Percentiles rank a stretch among this genome's conserved stretches.
Evolutionary conservation across 208 protist species (phyloP).

Genomic region (Trypanosoma melophagium): DNA sequence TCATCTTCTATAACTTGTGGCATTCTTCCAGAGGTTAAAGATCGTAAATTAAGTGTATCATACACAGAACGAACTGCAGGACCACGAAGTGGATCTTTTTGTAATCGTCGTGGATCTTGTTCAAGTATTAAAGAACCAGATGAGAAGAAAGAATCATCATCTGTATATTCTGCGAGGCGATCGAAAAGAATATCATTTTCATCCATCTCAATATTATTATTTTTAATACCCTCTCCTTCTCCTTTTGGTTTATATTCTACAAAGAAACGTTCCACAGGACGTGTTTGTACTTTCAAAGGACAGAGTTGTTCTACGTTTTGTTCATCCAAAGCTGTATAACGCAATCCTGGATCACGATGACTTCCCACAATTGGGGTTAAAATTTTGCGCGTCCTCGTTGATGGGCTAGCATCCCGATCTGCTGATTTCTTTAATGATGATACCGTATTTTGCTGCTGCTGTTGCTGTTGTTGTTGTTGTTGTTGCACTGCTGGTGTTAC

Average conservation of each 20-base stretch:
- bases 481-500: not conserved
- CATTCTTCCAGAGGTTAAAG: slow-evolving; percentile 54
- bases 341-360: not conserved
- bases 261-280: slow-evolving; percentile 83
- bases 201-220: slow-evolving; percentile 20
- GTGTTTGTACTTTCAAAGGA: slow-evolving; percentile 41
- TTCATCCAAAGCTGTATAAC: not conserved
- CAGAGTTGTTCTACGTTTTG: slow-evolving; percentile 71
- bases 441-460: not conserved
- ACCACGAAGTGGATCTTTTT: slow-evolving; percentile 43
- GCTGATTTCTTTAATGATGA: not conserved
- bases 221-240: not conserved
- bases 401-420: not conserved
- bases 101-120: slow-evolving; percentile 54
- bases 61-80: slow-evolving; percentile 57
- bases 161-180: slow-evolving; percentile 89
- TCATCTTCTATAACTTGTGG: slow-evolving; percentile 55
- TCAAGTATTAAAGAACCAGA: slow-evolving; percentile 62
- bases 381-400: not conserved
- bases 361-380: not conserved
- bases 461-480: slow-evolving; percentile 18
- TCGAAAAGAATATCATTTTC: slow-evolving; percentile 81
- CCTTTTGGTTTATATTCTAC: slow-evolving; percentile 51
- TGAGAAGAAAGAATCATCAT: slow-evolving; percentile 90
- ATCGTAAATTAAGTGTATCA: slow-evolving; percentile 63